phyloP scores from a whole-genome alignment of 352 stramenopile genomes.

The Albugo candida region DNA sequence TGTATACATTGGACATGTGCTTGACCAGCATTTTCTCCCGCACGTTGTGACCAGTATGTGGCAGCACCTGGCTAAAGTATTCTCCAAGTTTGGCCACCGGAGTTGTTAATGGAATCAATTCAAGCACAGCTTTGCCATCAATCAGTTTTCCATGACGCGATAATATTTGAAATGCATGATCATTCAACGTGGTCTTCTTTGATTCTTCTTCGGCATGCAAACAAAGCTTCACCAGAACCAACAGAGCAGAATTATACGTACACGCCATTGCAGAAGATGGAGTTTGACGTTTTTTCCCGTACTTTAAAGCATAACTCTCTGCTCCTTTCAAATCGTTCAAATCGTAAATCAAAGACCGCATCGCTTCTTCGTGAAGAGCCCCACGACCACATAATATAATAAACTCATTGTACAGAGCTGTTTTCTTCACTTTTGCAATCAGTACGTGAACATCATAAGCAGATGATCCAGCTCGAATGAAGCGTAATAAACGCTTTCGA shows the following conservation, averaged over 20 bases:
- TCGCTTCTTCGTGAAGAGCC: slow-evolving; percentile 54
- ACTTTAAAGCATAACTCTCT: slow-evolving; percentile 70
- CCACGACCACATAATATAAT: slow-evolving; percentile 70
- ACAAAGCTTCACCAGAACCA: slow-evolving; percentile 61
- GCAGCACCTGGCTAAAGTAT: slow-evolving; percentile 64
- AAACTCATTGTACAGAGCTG: slow-evolving; percentile 65
- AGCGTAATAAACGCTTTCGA: slow-evolving; percentile 61
- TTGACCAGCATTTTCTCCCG: slow-evolving; percentile 62
- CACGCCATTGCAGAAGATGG: slow-evolving; percentile 19
- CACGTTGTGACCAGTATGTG: slow-evolving; percentile 63
- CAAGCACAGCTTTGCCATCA: slow-evolving; percentile 41
- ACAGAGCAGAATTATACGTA: slow-evolving; percentile 45
- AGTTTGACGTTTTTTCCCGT: slow-evolving; percentile 19
- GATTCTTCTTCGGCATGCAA: slow-evolving; percentile 61
- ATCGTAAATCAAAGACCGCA: slow-evolving; percentile 54
- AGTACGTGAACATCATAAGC: slow-evolving; percentile 55
- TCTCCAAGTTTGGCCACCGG: slow-evolving; percentile 64
- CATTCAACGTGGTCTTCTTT: slow-evolving; percentile 57
- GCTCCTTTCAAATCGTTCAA: slow-evolving; percentile 62
- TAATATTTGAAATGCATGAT: slow-evolving; percentile 64
- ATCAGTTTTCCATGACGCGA: slow-evolving; percentile 58
- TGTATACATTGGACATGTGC: slow-evolving; percentile 78
- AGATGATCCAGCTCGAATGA: slow-evolving; percentile 54
- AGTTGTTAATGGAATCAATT: slow-evolving; percentile 42
- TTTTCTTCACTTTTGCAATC: slow-evolving; percentile 55